Evolutionary conservation across 2,329 filamentous ascomycete genomes (phyloP), one percentile per base, ranked within the genome.

Genomic region (Verticillium albo-atrum): DNA sequence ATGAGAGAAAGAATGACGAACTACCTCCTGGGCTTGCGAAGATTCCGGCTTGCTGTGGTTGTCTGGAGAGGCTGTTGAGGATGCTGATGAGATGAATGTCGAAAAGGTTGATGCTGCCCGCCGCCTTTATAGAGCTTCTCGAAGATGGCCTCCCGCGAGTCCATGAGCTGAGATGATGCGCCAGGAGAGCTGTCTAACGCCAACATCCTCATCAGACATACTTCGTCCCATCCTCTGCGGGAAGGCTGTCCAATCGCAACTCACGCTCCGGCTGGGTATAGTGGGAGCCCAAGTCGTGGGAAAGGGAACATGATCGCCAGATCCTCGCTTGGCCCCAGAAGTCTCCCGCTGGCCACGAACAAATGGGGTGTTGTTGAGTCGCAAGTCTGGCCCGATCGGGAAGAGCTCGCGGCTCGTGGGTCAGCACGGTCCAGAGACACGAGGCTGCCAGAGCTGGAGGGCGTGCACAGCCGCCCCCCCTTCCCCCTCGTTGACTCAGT

Each of bases 381-480:
- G 61, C 61, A 63, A 63, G 55, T 58, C 55, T 63, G 60, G 61
- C 61, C 55, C 26, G 50, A 60, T 62, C 60, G 61, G 61, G 61
- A 61, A 62, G 61, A 54, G 25, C 25, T 28, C n/a, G 17, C 6
- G 26, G 52, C 17, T 54, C 52, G 30, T 30, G 59, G 54, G 25
- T 53, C 55, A 61, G 61, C 59, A 62, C 59, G 61, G 61, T 57
- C 25, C 42, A 23, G 20, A 3, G 17, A 14, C 42, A 50, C 42
- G 20, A 50, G 42, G 42, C 20, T 25, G 42, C 6, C n/a, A 20
- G 42, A 20, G 14, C 42, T 50, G 42, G 9, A 7, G 42, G 20
- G 20, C 42, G 9, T 14, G 42, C 42, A 50, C 42, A 50, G n/a
- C 42, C 42, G 20, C 7, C 10, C 42, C 42, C 42, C 42, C n/a